Conservation (phyloP, 495 filamentous ascomycete genomes). For the Astrocystis sublimbata region DNA sequence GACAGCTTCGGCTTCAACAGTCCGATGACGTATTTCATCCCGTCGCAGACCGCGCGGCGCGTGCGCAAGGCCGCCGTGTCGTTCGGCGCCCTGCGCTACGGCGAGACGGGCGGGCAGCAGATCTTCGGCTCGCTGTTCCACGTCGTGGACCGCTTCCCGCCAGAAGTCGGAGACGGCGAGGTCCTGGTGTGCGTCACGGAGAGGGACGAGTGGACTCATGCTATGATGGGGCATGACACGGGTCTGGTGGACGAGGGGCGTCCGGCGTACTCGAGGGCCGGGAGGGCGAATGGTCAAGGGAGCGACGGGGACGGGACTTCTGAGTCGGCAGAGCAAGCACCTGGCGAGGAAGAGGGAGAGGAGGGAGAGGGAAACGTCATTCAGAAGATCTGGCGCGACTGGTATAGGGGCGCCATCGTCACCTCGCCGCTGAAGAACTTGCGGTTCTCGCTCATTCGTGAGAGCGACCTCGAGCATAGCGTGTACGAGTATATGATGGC, state of each 20-base stretch:
- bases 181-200: constrained; percentile 37
- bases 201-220: constrained; percentile 33
- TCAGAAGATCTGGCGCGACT: constrained; percentile 45
- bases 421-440: constrained; percentile 34
- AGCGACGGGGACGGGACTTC: too few species aligned
- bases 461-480: constrained; percentile 33
- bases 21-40: constrained; percentile 45
- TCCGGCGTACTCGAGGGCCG: too few species aligned
- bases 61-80: constrained; percentile 37
- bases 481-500: constrained; percentile 22
- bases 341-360: neutral
- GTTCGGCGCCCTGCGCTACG: constrained; percentile 37
- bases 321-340: too few species aligned
- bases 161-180: constrained; percentile 8
- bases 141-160: constrained; percentile 40
- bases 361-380: constrained; percentile 33
- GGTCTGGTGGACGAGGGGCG: constrained; percentile 16
- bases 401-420: constrained; percentile 36
- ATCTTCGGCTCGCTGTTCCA: constrained; percentile 45
- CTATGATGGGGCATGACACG: constrained; percentile 22
- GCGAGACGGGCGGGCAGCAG: constrained; percentile 32
- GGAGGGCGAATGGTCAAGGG: too few species aligned
- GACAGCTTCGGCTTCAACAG: constrained; percentile 43
- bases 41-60: constrained; percentile 35
- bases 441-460: constrained; percentile 39